Percentiles rank a stretch among this genome's conserved stretches.
phyloP scores from a whole-genome alignment of 2,329 filamentous ascomycete species.

The Geosmithia morbida region DNA sequence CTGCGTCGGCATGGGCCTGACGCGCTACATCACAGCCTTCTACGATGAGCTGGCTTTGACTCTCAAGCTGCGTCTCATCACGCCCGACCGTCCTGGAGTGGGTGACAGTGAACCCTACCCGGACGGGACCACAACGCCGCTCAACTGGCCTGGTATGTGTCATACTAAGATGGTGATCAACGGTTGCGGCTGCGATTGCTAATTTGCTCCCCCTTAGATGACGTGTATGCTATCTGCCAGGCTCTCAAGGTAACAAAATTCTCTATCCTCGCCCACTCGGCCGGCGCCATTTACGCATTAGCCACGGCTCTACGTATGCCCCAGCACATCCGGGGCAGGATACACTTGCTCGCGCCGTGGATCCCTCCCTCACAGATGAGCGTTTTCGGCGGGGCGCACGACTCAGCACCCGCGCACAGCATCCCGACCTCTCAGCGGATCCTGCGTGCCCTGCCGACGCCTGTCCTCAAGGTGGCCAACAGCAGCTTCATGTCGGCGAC shows the following conservation, averaged over 20 bases:
- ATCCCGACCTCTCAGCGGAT: conserved; percentile 88
- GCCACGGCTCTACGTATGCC: conserved; percentile 92
- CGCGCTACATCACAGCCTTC: conserved; percentile 89
- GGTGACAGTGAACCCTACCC: conserved; percentile 80
- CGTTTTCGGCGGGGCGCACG: conserved; percentile 58
- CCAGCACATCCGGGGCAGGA: conserved; percentile 84
- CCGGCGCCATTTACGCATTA: conserved; percentile 93
- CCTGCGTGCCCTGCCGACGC: conserved; percentile 75
- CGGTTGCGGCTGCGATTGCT: background rate
- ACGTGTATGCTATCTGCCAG: conserved; percentile 90
- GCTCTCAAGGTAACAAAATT: conserved; percentile 88
- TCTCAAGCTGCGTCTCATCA: conserved; percentile 79
- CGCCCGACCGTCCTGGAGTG: conserved; percentile 84
- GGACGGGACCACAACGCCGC: conserved; percentile 69
- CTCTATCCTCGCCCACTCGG: conserved; percentile 89
- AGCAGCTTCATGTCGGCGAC: conserved; percentile 90
- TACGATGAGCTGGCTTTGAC: conserved; percentile 91
- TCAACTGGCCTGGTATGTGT: conserved; percentile 79
- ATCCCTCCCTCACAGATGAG: conserved; percentile 92
- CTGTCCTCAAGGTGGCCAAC: conserved; percentile 86
- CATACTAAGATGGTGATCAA: conserved; percentile 10
- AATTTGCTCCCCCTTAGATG: conserved; percentile 27
- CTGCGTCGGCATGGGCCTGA: conserved; percentile 95
- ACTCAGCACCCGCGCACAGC: conserved; percentile 65
- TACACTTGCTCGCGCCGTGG: conserved; percentile 91